Base-by-base conservation (phyloP, 1,284 basidiomycete species). In the Puccinia horiana region DNA sequence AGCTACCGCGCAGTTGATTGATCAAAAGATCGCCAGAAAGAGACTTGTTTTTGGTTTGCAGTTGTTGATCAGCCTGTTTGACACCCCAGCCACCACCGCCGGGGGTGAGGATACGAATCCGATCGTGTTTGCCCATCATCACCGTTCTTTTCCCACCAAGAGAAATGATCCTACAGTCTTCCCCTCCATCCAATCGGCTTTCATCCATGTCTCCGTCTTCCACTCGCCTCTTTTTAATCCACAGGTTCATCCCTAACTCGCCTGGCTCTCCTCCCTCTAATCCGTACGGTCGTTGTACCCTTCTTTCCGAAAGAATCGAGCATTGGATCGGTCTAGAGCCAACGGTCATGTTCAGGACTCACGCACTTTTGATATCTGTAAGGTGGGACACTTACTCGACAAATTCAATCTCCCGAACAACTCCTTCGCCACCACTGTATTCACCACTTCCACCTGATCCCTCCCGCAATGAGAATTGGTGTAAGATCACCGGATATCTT, bases 91-190 rank as follows among this genome's bases (percentile, higher is more conserved):
- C 96, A 2, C 96, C 96, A 6, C 94, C 96, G 0, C 96, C 96
- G 0, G 95, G 96, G 2, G 95, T 98, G 87, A 95, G 91, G 82
- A 97, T 92, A 81, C 93, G 84, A 82, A 96, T 88, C 63, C 90
- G 88, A 87, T 97, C 95, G 1, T 93, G 92, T 84, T 92, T 92
- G 72, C 92, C 93, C 91, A 95, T 94, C 87, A 90, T 91, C 65
- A 95, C 90, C 0, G 93, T 94, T 65, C 92, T 93, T 87, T 98
- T 98, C 11, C 95, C 94, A 26, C 95, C 95, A 58, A 98, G 91
- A 86, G 96, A 97, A 85, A 98, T 92, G 47, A 90, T 88, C 29
- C 94, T 89, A 26, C 90, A 82, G 12, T 84, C 63, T 32, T 85
- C 84, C 35, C 86, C 86, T 42, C 84, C 83, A 78, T 84, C 77